Evolutionary conservation across 768 basidiomycete genomes (phyloP).

Genomic region (Chlorophyllum brunneum): DNA sequence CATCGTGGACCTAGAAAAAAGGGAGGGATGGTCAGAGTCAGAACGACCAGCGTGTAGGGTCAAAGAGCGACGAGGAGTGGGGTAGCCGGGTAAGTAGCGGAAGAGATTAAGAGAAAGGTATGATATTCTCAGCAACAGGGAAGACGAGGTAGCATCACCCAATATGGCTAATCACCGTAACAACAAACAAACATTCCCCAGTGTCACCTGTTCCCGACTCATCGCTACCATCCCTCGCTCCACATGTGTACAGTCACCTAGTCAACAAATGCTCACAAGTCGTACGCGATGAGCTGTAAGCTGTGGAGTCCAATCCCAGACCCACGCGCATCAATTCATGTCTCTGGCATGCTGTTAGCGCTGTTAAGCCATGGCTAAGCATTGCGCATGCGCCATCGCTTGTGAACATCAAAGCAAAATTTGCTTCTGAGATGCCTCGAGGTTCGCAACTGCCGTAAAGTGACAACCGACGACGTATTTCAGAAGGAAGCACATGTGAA

Average conservation of each 20-base stretch:
- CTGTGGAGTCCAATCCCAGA: no score
- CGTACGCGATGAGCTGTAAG: no score
- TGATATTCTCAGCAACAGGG: slow-evolving; percentile 5
- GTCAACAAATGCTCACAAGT: no score
- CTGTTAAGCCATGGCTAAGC: no score
- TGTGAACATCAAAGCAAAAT: no score
- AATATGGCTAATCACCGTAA: slow-evolving; percentile 9
- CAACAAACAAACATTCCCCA: background rate
- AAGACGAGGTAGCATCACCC: background rate
- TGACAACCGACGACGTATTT: no score
- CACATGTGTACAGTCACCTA: no score
- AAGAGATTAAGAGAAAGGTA: slow-evolving; percentile 6
- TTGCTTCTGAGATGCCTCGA: background rate
- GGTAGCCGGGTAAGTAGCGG: background rate
- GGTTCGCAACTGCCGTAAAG: slow-evolving; percentile 3
- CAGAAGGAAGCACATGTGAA: background rate
- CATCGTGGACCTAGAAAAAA: slow-evolving; percentile 20
- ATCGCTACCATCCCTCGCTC: background rate
- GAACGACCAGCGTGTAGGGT: slow-evolving; percentile 5
- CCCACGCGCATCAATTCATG: no score
- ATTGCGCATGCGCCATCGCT: no score
- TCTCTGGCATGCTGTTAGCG: no score
- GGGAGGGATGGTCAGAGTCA: background rate
- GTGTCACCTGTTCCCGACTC: no score
- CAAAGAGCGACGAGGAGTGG: background rate